These are phyloP conservation scores for Phlebopus sp. DNA, from an alignment of 1,284 basidiomycete species.

Conservation along the genomic window DNA sequence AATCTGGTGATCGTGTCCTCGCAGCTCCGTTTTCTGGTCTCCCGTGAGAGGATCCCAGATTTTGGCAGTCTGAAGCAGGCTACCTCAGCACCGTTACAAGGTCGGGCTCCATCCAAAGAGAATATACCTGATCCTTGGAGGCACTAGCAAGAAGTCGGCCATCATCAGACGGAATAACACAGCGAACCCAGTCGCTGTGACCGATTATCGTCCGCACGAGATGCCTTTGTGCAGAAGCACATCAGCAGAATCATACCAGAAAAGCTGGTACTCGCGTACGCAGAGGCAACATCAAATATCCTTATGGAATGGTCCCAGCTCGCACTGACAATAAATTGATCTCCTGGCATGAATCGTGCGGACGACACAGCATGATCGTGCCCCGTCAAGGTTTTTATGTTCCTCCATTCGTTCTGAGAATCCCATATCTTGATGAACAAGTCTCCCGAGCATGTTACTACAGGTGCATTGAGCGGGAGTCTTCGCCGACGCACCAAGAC, in stretches of 20 bases:
- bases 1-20: slow-evolving; percentile 87
- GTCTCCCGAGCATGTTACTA: slow-evolving; percentile 88
- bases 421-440: slow-evolving; percentile 93
- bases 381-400: slow-evolving; percentile 81
- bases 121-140: slow-evolving; percentile 79
- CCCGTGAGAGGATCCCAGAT: slow-evolving; percentile 79
- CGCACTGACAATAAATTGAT: slow-evolving; percentile 79
- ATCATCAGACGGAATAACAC: slow-evolving; percentile 71
- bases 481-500: neutral
- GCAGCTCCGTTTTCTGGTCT: slow-evolving; percentile 77
- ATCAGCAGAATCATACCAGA: slow-evolving; percentile 10
- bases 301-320: slow-evolving; percentile 86
- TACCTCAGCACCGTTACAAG: slow-evolving; percentile 5
- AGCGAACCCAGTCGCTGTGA: slow-evolving; percentile 63
- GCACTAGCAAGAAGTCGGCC: slow-evolving; percentile 74
- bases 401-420: slow-evolving; percentile 85
- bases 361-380: slow-evolving; percentile 90
- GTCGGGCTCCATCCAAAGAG: slow-evolving; percentile 2
- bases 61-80: slow-evolving; percentile 62
- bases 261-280: slow-evolving; percentile 44
- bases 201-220: slow-evolving; percentile 57
- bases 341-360: slow-evolving; percentile 81
- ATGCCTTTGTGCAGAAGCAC: slow-evolving; percentile 40
- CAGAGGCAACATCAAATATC: slow-evolving; percentile 83
- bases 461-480: slow-evolving; percentile 1